phyloP scores from a whole-genome alignment of 2,329 filamentous ascomycete genomes.

The Emmonsia crescens region DNA sequence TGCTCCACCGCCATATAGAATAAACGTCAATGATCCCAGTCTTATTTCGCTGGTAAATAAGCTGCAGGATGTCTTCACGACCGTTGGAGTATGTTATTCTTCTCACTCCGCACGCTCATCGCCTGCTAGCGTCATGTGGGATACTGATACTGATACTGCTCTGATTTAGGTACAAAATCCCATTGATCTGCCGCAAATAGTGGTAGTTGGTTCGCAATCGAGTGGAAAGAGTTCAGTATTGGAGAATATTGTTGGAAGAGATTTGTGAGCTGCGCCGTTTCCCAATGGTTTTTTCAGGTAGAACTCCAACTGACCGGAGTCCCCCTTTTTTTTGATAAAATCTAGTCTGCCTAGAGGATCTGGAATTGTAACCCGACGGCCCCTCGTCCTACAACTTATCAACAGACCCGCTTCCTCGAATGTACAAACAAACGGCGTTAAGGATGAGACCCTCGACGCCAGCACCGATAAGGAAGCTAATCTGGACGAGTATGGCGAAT shows the following conservation, averaged over 20 bases:
- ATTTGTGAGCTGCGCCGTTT: conserved; percentile 62
- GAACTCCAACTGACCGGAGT: conserved; percentile 4
- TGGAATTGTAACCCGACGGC: conserved; percentile 91
- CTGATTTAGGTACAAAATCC: conserved; percentile 75
- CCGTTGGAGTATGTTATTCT: conserved; percentile 61
- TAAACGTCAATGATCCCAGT: conserved; percentile 60
- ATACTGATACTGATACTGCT: neutral
- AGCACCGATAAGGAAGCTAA: conserved; percentile 86
- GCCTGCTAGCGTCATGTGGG: neutral
- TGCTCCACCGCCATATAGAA: conserved; percentile 34
- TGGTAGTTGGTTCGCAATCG: conserved; percentile 94
- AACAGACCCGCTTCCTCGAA: conserved; percentile 60
- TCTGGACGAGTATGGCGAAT: conserved; percentile 95
- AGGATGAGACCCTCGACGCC: conserved; percentile 50
- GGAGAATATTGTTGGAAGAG: conserved; percentile 96
- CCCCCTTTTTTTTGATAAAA: neutral
- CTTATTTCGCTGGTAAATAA: conserved; percentile 88
- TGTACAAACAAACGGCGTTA: conserved; percentile 59
- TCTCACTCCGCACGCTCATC: neutral
- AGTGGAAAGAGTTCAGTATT: conserved; percentile 98
- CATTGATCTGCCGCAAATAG: conserved; percentile 97
- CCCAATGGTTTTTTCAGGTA: conserved; percentile 2
- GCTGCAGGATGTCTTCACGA: conserved; percentile 97
- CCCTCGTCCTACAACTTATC: conserved; percentile 94
- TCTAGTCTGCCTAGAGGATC: conserved; percentile 85